Evolutionary conservation across 805 yeast genomes (phyloP).

Genomic region (Ogataea allantospora): DNA sequence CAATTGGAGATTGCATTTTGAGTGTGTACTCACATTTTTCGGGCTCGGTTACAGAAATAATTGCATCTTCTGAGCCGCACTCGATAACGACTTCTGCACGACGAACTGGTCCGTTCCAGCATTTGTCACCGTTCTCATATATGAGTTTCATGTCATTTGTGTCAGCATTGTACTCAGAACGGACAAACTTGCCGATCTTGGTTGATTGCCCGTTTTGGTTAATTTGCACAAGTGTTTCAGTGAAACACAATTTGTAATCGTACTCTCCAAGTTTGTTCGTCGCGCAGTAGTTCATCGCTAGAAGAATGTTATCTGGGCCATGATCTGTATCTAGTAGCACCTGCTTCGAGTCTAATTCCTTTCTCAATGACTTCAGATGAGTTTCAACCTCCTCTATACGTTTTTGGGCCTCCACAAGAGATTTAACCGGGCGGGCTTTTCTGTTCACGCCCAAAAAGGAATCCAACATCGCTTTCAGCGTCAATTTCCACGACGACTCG

Average conservation of each 20-base stretch:
- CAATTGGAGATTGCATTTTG: conserved; percentile 45
- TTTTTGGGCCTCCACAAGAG: conserved; percentile 10
- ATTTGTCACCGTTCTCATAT: conserved; percentile 66
- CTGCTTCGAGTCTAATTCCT: conserved; percentile 13
- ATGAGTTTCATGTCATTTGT: conserved; percentile 16
- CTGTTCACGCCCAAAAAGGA: conserved; percentile 25
- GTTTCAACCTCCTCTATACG: conserved; percentile 12
- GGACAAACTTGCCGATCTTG: conserved; percentile 47
- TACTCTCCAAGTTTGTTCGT: conserved; percentile 62
- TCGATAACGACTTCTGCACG: conserved; percentile 59
- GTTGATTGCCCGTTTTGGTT: conserved; percentile 44
- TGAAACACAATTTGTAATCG: conserved; percentile 60
- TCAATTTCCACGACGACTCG: conserved; percentile 6
- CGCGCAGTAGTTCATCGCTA: conserved; percentile 52
- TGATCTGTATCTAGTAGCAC: conserved; percentile 30
- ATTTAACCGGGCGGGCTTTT: not conserved
- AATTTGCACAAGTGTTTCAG: conserved; percentile 56
- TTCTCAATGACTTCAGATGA: conserved; percentile 25
- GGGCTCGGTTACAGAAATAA: conserved; percentile 77
- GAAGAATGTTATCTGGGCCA: conserved; percentile 65
- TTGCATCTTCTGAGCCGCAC: conserved; percentile 61
- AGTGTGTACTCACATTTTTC: conserved; percentile 81
- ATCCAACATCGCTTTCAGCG: conserved; percentile 12
- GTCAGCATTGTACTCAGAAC: conserved; percentile 14
- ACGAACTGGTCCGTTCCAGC: conserved; percentile 95